Evolutionary conservation across 2,329 filamentous ascomycete species (phyloP).

Genomic region (Aaosphaeria arxii): DNA sequence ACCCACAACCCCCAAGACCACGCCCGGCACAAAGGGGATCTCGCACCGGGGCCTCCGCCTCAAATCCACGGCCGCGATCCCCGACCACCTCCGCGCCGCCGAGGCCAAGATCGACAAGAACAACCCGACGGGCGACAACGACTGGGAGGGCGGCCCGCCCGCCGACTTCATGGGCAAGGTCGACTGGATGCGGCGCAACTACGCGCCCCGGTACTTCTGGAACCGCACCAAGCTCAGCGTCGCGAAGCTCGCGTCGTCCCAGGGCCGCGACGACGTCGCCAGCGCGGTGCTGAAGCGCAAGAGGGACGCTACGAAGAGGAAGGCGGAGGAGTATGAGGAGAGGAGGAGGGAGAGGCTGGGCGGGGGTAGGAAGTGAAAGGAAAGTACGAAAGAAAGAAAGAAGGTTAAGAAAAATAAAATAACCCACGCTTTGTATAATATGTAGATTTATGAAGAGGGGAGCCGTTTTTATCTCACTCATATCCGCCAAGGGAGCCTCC

Average conservation of each 20-base stretch:
- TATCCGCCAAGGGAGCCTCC: no score
- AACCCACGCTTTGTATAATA: no score
- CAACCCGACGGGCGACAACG: constrained; percentile 1
- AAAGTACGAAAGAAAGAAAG: background rate
- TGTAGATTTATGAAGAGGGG: no score
- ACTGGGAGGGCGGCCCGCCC: constrained; percentile 2
- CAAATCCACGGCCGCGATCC: constrained; percentile 19
- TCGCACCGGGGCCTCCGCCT: constrained; percentile 15
- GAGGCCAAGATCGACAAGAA: constrained; percentile 10
- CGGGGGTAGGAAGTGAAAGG: background rate
- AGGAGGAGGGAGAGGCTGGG: constrained; percentile 2
- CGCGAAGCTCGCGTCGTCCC: background rate
- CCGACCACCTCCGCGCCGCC: constrained; percentile 18
- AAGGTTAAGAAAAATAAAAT: no score
- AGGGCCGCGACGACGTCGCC: background rate
- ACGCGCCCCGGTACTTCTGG: background rate
- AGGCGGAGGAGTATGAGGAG: constrained; percentile 7
- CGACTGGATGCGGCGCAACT: constrained; percentile 3
- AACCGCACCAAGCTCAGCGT: background rate
- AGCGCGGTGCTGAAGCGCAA: background rate
- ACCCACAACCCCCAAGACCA: constrained; percentile 6
- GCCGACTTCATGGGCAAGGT: background rate
- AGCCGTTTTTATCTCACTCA: no score
- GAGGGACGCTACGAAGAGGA: constrained; percentile 3
- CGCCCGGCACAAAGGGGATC: background rate